Base-by-base conservation (phyloP, 2,329 filamentous ascomycete species). In the Penicillium vulpinum region DNA sequence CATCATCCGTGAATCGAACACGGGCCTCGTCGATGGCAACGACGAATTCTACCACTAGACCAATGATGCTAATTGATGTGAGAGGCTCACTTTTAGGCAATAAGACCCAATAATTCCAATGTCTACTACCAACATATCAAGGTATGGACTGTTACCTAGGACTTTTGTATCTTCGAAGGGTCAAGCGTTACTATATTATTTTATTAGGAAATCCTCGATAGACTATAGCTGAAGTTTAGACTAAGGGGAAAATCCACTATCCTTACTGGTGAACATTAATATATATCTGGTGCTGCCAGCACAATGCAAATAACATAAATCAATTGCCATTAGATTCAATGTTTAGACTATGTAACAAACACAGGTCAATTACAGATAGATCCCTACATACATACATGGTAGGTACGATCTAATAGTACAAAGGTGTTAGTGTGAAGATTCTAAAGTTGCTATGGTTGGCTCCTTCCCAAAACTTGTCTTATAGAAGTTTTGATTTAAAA, bases 1-100 rank as follows among this genome's bases (percentile, higher is more conserved):
- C 74, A 76, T 75, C 73, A 74, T 75, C 74, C 74, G 74, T 74
- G 74, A 76, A 76, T 76, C 74, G 74, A 76, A 76, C 74, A 74
- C 74, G 74, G 73, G 73, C 73, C 74, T 76, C 74, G 68, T 77
- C 74, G 74, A 77, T 75, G 73, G 73, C 73, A 75, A 75, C 73
- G 73, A 75, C 67, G 73, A 75, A 75, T 75, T 75, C 73, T 75
- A 75, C 73, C 73, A 75, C 73, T 75, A 75, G 73, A 75, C 73
- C 72, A 75, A 75, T 72, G 70, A 74, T 75, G 73, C 72, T 67
- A 54, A 26, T 59, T 64, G 10, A 50, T 65, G 15, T 38, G 21
- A 15, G 6, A 3, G 10, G 1, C 0, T 0, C 16, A 18, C 2
- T 10, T 4, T 46, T 39, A 13, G 3, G 24, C 2, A 3, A 35